Evolutionary conservation across 192 early-diverging fungal species (phyloP).

Genomic region (Gigaspora rosea): DNA sequence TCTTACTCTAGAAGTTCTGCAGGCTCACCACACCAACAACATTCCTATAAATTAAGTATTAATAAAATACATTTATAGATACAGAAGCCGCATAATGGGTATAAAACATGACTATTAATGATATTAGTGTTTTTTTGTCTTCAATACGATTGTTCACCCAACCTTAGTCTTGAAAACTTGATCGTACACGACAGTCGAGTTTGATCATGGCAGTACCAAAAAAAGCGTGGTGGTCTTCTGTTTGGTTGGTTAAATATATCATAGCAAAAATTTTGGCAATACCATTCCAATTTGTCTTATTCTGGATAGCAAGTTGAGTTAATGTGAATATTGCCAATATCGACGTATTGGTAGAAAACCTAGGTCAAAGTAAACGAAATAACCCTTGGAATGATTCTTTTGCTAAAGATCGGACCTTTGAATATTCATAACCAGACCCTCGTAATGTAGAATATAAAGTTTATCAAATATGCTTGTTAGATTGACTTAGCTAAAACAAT

Average conservation of each 20-base stretch:
- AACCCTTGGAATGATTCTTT: conserved; percentile 35
- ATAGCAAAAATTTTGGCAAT: conserved; percentile 41
- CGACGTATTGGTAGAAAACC: conserved; percentile 27
- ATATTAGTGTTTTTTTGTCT: conserved; percentile 24
- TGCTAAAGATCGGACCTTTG: no score
- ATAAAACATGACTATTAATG: conserved; percentile 36
- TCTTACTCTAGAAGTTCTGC: background rate
- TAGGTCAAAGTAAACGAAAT: conserved; percentile 24
- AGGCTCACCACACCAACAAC: background rate
- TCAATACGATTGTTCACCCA: background rate
- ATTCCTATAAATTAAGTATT: background rate
- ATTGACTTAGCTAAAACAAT: no score
- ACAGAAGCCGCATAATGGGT: background rate
- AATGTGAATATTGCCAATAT: conserved; percentile 35
- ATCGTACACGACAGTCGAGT: conserved; percentile 10
- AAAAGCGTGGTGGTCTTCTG: conserved; percentile 51
- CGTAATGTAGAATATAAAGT: no score
- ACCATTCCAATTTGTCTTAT: conserved; percentile 47
- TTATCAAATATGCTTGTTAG: no score
- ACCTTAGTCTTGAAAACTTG: background rate
- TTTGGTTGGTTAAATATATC: conserved; percentile 41
- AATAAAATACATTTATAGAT: conserved; percentile 23
- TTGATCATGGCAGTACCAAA: conserved; percentile 26
- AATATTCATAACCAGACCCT: no score
- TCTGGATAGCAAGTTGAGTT: conserved; percentile 43